These are phyloP conservation scores for Sporormia fimetaria DNA, from an alignment of 495 filamentous ascomycete species.

Conservation along the genomic window DNA sequence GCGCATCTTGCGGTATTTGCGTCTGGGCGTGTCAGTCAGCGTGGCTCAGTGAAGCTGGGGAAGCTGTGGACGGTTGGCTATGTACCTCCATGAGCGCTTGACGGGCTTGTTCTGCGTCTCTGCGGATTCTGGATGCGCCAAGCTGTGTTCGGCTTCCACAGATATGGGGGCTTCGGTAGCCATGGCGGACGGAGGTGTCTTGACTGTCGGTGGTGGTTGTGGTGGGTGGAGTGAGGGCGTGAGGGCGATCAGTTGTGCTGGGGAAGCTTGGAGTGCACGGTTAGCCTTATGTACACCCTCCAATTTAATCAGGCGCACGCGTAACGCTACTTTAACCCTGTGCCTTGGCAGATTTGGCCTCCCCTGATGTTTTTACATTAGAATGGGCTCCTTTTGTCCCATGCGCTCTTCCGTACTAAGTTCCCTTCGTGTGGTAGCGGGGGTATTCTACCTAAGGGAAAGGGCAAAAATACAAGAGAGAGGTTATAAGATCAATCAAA, in stretches of 20 bases:
- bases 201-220: too few relatives aligned
- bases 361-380: too few relatives aligned
- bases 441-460: too few relatives aligned
- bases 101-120: conserved; percentile 16
- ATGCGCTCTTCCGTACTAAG: too few relatives aligned
- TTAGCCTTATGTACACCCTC: too few relatives aligned
- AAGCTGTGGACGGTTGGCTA: background rate
- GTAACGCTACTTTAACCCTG: too few relatives aligned
- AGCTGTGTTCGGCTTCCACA: conserved; percentile 3
- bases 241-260: conserved; percentile 1
- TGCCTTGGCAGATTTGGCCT: too few relatives aligned
- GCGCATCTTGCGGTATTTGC: conserved; percentile 86
- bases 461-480: too few relatives aligned
- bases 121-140: conserved; percentile 2
- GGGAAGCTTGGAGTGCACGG: background rate
- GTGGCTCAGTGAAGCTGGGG: background rate
- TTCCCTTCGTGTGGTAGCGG: too few relatives aligned
- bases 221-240: background rate
- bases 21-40: conserved; percentile 15
- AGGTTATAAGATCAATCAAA: too few relatives aligned
- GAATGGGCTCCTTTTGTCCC: too few relatives aligned
- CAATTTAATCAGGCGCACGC: too few relatives aligned
- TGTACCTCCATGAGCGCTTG: conserved; percentile 26
- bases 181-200: conserved; percentile 13
- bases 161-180: conserved; percentile 9